Percentiles rank a stretch among this genome's conserved stretches.
Evolutionary conservation across 164 flowering plant species (phyloP).

Genomic region (Akebia trifoliata): DNA sequence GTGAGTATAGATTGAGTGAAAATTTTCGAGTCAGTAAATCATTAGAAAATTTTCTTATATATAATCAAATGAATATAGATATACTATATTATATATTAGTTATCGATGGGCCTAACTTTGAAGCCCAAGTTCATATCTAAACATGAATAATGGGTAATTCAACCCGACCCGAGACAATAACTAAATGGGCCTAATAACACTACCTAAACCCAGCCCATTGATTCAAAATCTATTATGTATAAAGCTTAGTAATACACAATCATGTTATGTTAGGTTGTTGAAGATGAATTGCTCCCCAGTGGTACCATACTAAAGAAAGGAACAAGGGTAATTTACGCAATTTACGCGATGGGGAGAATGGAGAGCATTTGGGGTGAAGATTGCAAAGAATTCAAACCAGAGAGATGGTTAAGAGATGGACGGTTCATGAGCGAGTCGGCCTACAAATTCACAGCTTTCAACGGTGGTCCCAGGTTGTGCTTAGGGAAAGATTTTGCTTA

Average conservation of each 20-base stretch:
- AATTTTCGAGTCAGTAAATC: no score
- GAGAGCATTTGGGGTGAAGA: constrained; percentile 74
- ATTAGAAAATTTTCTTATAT: no score
- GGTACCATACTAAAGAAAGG: constrained; percentile 79
- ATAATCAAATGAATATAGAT: no score
- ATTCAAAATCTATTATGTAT: neutral
- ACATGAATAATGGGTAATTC: no score
- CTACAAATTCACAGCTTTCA: constrained; percentile 89
- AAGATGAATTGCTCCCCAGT: constrained; percentile 83
- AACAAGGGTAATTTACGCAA: constrained; percentile 79
- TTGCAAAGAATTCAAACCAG: constrained; percentile 78
- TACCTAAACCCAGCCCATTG: neutral
- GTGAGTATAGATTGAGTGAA: no score
- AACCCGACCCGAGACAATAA: no score
- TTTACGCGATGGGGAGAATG: constrained; percentile 92
- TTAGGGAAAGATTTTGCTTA: constrained; percentile 90
- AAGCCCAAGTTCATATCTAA: no score
- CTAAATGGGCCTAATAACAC: no score
- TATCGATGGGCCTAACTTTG: no score
- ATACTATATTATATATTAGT: no score
- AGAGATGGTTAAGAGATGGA: constrained; percentile 87
- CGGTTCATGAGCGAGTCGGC: constrained; percentile 83
- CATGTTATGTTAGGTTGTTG: constrained; percentile 43
- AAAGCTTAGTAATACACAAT: neutral
- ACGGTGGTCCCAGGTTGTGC: constrained; percentile 95